Conservation (phyloP, 345 rosid genomes). For the Toxicodendron radicans region DNA sequence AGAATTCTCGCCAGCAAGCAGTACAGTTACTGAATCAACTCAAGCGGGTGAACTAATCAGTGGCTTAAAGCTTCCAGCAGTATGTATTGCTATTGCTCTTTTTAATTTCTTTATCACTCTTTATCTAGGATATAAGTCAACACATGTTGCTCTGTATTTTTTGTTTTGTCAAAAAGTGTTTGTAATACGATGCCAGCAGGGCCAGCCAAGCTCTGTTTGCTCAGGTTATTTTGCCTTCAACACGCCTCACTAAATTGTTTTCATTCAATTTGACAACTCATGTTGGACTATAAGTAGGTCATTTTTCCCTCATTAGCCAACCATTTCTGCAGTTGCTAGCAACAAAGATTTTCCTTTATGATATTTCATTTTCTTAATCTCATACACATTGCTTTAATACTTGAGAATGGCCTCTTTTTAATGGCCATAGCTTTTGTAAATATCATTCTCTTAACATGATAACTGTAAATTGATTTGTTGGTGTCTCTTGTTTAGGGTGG, state of each 20-base stretch:
- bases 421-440: not conserved
- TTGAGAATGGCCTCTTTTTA: not conserved
- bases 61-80: constrained; percentile 45
- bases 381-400: not conserved
- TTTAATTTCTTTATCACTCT: not conserved
- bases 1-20: constrained; percentile 65
- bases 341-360: not conserved
- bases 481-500: constrained; percentile 49
- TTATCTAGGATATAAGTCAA: not conserved
- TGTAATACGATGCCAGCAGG: not conserved
- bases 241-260: not conserved
- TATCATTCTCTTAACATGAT: not conserved
- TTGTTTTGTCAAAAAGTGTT: not conserved
- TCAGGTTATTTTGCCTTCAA: not conserved
- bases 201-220: not conserved
- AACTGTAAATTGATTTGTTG: not conserved
- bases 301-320: no score
- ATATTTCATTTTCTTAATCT: not conserved
- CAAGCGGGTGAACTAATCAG: constrained; percentile 57
- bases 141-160: not conserved
- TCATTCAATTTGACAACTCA: not conserved
- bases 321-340: not conserved
- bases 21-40: constrained; percentile 68
- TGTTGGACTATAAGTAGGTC: no score
- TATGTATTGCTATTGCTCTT: constrained; percentile 31